phyloP scores from a whole-genome alignment of 192 early-diverging fungal genomes.

The Rhizophagus sp. region DNA sequence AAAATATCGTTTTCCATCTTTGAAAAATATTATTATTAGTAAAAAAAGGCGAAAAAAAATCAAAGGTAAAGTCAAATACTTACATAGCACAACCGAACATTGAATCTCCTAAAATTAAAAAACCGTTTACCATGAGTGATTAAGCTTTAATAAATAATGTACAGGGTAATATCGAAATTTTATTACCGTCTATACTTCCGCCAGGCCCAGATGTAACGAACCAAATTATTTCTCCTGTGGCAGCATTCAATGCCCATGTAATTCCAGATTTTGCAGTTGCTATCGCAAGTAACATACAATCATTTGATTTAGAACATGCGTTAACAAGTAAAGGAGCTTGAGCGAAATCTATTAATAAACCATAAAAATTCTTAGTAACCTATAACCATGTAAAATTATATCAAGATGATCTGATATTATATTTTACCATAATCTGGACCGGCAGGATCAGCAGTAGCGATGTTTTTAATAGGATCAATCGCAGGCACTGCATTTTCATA shows the following conservation, averaged over 20 bases:
- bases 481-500: background rate
- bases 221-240: background rate
- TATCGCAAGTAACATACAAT: background rate
- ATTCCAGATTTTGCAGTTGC: background rate
- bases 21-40: background rate
- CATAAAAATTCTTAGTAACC: background rate
- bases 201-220: background rate
- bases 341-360: background rate
- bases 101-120: background rate
- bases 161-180: too few relatives aligned
- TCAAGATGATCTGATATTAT: too few relatives aligned
- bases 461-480: background rate
- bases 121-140: background rate
- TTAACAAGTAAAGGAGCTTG: background rate
- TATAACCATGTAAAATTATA: too few relatives aligned
- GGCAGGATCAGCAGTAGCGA: background rate
- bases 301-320: background rate
- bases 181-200: background rate
- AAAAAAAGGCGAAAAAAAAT: too few relatives aligned
- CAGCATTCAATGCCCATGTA: background rate
- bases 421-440: background rate
- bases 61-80: too few relatives aligned
- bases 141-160: background rate
- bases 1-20: background rate
- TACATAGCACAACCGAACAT: background rate